Conservation (phyloP, 2,329 filamentous ascomycete genomes). For the Plectosphaerella sp. region DNA sequence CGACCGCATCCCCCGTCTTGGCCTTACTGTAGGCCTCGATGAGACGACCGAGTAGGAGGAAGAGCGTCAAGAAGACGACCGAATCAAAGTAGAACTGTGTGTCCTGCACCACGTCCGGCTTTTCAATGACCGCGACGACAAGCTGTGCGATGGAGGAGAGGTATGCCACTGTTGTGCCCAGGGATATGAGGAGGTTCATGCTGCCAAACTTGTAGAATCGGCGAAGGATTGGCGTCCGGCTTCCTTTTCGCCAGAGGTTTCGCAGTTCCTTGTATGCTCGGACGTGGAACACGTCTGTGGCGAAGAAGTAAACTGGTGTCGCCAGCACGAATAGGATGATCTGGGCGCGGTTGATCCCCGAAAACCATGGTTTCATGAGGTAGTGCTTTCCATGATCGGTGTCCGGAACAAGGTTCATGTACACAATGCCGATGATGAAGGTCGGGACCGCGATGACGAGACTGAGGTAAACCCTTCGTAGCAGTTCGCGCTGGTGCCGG, state of each 20-base stretch:
- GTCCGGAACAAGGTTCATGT: constrained; percentile 74
- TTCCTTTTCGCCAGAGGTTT: constrained; percentile 72
- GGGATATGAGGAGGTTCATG: constrained; percentile 91
- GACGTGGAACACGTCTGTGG: constrained; percentile 79
- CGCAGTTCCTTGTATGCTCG: constrained; percentile 75
- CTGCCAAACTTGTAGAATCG: constrained; percentile 91
- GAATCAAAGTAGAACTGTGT: constrained; percentile 80
- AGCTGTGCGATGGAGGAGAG: constrained; percentile 76
- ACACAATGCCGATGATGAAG: constrained; percentile 83
- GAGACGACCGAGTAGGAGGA: constrained; percentile 69
- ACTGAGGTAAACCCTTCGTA: constrained; percentile 68
- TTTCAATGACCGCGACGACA: constrained; percentile 49
- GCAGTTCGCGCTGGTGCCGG: constrained; percentile 63
- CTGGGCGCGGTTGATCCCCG: constrained; percentile 71
- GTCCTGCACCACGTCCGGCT: constrained; percentile 33
- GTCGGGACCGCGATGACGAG: constrained; percentile 71
- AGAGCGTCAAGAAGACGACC: constrained; percentile 86
- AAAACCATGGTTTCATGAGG: constrained; percentile 66
- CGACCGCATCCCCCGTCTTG: constrained; percentile 81
- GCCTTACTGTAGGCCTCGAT: constrained; percentile 90
- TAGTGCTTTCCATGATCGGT: constrained; percentile 55
- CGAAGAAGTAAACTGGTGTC: constrained; percentile 83
- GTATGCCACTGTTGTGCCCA: constrained; percentile 86
- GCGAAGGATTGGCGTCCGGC: constrained; percentile 65
- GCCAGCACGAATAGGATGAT: constrained; percentile 77